Evolutionary conservation across 192 early-diverging fungal genomes (phyloP).

Genomic region (Coemansia erecta): DNA sequence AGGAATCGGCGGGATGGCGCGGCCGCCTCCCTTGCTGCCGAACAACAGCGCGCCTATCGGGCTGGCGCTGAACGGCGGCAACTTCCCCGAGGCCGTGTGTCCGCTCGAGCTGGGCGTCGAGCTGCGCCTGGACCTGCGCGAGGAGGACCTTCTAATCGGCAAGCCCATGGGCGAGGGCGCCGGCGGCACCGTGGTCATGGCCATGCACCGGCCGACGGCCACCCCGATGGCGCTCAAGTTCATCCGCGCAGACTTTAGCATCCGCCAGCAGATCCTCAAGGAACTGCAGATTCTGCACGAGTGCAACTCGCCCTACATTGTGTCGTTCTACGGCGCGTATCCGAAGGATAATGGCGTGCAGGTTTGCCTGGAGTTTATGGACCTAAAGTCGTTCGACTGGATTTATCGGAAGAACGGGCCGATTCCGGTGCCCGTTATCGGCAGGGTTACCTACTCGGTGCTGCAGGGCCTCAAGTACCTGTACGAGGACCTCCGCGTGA

Average conservation of each 20-base stretch:
- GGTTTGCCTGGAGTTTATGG: conserved; percentile 99
- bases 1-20: neutral
- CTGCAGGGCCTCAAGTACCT: conserved; percentile 80
- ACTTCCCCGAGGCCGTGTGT: conserved; percentile 24
- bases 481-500: conserved; percentile 84
- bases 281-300: conserved; percentile 96
- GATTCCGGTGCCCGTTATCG: conserved; percentile 84
- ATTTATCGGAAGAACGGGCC: conserved; percentile 92
- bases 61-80: conserved; percentile 1
- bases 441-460: conserved; percentile 76
- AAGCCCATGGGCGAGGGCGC: conserved; percentile 89
- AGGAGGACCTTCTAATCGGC: conserved; percentile 76
- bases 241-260: conserved; percentile 62
- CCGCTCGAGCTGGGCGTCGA: conserved; percentile 69
- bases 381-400: conserved; percentile 85
- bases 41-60: conserved; percentile 22
- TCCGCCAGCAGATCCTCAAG: conserved; percentile 86
- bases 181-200: conserved; percentile 86
- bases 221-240: conserved; percentile 92
- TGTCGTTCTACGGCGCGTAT: conserved; percentile 96
- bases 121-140: conserved; percentile 69
- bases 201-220: conserved; percentile 81
- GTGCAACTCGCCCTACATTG: conserved; percentile 92
- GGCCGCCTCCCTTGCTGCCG: conserved; percentile 8
- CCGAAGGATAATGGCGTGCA: conserved; percentile 77